Evolutionary conservation across 2,329 filamentous ascomycete genomes (phyloP).

Genomic region (Chalaropsis thielavioides): DNA sequence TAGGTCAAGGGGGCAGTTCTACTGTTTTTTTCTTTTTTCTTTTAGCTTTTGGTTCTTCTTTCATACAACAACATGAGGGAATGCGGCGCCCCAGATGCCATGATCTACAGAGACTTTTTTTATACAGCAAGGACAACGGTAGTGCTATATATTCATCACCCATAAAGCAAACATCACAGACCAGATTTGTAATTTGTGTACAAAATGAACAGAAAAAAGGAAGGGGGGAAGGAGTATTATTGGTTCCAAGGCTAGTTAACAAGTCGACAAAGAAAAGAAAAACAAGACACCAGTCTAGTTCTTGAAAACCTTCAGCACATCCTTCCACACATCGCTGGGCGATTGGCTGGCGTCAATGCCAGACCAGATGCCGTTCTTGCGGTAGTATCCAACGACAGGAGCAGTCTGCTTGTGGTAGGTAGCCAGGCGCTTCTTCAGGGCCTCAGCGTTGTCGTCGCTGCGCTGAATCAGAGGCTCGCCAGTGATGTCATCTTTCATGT

Average conservation of each 20-base stretch:
- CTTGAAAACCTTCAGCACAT: constrained; percentile 70
- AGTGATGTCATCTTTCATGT: constrained; percentile 93
- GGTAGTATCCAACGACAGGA: constrained; percentile 91
- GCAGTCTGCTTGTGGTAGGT: constrained; percentile 92
- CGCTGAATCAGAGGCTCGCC: constrained; percentile 94
- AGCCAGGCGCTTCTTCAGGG: constrained; percentile 81
- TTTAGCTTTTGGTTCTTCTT: background rate
- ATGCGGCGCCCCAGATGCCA: background rate
- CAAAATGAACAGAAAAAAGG: background rate
- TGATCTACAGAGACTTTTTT: background rate
- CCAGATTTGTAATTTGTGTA: no score
- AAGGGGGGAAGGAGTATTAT: background rate
- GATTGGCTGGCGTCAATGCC: constrained; percentile 91
- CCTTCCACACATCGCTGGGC: constrained; percentile 91
- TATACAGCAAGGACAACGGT: background rate
- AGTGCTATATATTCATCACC: no score
- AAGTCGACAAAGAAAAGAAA: constrained; percentile 6
- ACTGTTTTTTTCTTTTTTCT: background rate
- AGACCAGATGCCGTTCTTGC: constrained; percentile 94
- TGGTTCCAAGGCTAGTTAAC: constrained; percentile 4
- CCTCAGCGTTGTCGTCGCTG: constrained; percentile 91
- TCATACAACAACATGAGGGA: background rate
- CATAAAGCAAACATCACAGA: no score
- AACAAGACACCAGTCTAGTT: constrained; percentile 10
- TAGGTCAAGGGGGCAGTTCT: background rate